Conservation (phyloP, 202 grass and related monocot species). For the Eragrostis tef region DNA sequence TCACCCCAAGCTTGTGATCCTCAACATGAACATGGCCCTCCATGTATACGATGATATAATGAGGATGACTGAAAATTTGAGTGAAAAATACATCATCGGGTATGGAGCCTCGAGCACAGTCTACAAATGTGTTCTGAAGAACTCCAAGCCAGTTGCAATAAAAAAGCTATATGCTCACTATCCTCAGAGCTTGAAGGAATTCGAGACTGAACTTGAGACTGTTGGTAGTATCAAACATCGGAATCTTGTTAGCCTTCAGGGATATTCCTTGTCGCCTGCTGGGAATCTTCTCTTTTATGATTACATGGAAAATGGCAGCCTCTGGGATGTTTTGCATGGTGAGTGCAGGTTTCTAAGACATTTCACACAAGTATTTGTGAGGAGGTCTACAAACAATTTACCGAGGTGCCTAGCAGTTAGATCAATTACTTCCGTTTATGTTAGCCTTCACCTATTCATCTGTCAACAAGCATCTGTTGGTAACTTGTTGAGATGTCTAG, state of each 20-base stretch:
- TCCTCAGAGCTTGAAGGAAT: conserved; percentile 71
- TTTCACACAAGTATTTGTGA: conserved; percentile 5
- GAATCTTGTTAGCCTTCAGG: conserved; percentile 78
- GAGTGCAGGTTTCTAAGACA: conserved; percentile 23
- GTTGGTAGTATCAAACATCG: conserved; percentile 83
- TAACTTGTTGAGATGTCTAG: conserved; percentile 19
- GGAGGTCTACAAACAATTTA: conserved; percentile 13
- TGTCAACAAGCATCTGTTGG: conserved; percentile 16
- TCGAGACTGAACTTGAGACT: conserved; percentile 76
- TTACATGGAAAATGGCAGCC: conserved; percentile 87
- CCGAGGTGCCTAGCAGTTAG: neutral
- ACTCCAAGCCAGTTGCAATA: conserved; percentile 71
- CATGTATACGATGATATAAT: conserved; percentile 88
- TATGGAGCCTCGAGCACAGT: conserved; percentile 85
- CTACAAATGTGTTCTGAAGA: conserved; percentile 76
- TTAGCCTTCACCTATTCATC: conserved; percentile 20
- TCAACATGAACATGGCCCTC: conserved; percentile 90
- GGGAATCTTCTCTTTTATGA: conserved; percentile 84
- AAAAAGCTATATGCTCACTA: conserved; percentile 75
- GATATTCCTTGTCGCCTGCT: conserved; percentile 69
- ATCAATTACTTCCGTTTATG: neutral
- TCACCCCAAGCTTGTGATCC: conserved; percentile 75
- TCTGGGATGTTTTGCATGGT: conserved; percentile 91
- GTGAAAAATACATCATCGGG: conserved; percentile 85
- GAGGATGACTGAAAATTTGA: conserved; percentile 87